These are phyloP conservation scores for Cokeromyces recurvatus DNA, from an alignment of 371 early-diverging fungal species.

Conservation along the genomic window DNA sequence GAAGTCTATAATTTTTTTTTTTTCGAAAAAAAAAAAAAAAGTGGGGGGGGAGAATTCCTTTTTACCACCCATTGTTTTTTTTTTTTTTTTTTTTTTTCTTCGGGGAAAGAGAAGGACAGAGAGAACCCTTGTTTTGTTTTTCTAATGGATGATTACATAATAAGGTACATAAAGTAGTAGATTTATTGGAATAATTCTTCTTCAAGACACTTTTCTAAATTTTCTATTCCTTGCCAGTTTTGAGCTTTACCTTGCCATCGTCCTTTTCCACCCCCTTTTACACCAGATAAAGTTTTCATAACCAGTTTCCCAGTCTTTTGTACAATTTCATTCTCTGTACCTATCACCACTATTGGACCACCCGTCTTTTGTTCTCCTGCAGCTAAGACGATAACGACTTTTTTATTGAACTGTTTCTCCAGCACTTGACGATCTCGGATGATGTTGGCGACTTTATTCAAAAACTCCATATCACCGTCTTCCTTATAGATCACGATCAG, in stretches of 20 bases:
- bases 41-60: no score
- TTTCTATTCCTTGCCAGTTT: constrained; percentile 51
- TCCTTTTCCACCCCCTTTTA: constrained; percentile 66
- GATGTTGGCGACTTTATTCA: constrained; percentile 20
- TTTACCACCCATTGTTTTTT: no score
- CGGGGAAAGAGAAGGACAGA: no score
- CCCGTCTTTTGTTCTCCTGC: constrained; percentile 49
- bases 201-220: constrained; percentile 8
- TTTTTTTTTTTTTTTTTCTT: no score
- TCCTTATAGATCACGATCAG: constrained; percentile 45
- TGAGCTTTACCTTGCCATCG: constrained; percentile 64
- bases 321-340: constrained; percentile 39
- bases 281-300: constrained; percentile 22
- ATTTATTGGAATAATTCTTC: neutral
- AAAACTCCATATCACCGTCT: constrained; percentile 61
- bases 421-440: constrained; percentile 20
- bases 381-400: constrained; percentile 37
- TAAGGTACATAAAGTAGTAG: no score
- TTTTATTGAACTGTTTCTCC: neutral
- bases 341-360: constrained; percentile 51
- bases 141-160: no score
- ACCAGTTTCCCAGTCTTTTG: constrained; percentile 42
- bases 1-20: no score
- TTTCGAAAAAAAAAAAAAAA: no score
- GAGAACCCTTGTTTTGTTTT: no score